Evolutionary conservation across 1,139 yeast species (phyloP).

Genomic region (Eremothecium cymbalariae): DNA sequence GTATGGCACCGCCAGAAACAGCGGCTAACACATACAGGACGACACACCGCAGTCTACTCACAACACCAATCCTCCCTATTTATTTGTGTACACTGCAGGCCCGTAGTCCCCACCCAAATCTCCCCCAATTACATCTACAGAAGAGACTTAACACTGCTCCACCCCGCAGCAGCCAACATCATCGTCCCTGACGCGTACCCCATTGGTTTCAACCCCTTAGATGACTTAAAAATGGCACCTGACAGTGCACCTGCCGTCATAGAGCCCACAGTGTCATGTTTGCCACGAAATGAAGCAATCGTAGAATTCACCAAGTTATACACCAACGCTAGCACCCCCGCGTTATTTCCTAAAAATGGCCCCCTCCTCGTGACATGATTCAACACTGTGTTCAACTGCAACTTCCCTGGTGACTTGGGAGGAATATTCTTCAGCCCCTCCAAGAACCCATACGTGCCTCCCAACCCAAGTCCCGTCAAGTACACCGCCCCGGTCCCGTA

Average conservation of each 20-base stretch:
- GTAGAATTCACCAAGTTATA: conserved; percentile 79
- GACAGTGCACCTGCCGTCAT: conserved; percentile 84
- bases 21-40: no score
- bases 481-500: conserved; percentile 97
- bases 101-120: no score
- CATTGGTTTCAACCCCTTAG: conserved; percentile 82
- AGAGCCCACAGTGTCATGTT: conserved; percentile 81
- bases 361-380: conserved; percentile 94
- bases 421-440: conserved; percentile 81
- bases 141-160: conserved; percentile 71
- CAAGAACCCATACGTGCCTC: conserved; percentile 81
- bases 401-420: conserved; percentile 57
- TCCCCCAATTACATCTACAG: conserved; percentile 10
- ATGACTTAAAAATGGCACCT: conserved; percentile 84
- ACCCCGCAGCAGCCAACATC: conserved; percentile 84
- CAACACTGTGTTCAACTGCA: conserved; percentile 79
- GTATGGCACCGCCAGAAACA: no score
- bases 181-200: conserved; percentile 75
- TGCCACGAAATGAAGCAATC: conserved; percentile 73
- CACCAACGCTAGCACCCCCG: conserved; percentile 86
- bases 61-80: no score
- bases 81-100: no score
- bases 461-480: conserved; percentile 68
- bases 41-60: no score
- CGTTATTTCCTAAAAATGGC: conserved; percentile 88